Evolutionary conservation across 2,329 filamentous ascomycete genomes (phyloP).

Genomic region (Neonectria punicea): DNA sequence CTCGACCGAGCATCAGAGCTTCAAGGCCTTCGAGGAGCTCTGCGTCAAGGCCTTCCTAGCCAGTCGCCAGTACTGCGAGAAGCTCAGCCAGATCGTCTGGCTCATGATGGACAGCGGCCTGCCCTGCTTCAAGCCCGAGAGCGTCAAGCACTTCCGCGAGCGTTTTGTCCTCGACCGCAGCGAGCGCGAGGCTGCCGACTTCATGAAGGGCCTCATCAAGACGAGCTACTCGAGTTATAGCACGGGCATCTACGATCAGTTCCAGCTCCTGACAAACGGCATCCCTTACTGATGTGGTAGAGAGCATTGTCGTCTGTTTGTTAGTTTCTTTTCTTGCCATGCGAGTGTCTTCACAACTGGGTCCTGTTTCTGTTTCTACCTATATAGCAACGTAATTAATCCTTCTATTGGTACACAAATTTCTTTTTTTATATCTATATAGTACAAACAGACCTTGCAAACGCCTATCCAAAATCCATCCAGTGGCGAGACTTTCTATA

Average conservation of each 20-base stretch:
- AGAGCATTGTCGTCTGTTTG: background rate
- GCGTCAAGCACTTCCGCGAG: constrained; percentile 90
- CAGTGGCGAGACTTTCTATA: background rate
- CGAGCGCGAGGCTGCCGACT: constrained; percentile 93
- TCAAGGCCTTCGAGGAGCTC: constrained; percentile 95
- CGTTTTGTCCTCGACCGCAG: constrained; percentile 92
- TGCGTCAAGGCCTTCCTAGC: constrained; percentile 96
- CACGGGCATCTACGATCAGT: constrained; percentile 96
- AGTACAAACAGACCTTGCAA: background rate
- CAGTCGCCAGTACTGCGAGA: constrained; percentile 84
- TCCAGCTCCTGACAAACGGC: constrained; percentile 95
- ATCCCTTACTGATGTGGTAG: constrained; percentile 80
- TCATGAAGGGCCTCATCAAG: constrained; percentile 88
- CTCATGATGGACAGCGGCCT: constrained; percentile 97
- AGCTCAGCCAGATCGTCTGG: constrained; percentile 88
- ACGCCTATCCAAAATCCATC: background rate
- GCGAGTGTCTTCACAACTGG: background rate
- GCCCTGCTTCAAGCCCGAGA: constrained; percentile 98
- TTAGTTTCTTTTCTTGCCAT: background rate
- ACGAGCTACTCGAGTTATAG: constrained; percentile 92
- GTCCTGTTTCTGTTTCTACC: background rate
- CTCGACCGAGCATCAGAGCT: constrained; percentile 83
- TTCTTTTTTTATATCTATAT: constrained; percentile 9
- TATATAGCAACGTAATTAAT: constrained; percentile 13
- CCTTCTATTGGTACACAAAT: constrained; percentile 11